Base-by-base conservation (phyloP, 164 flowering plant species). In the Akebia trifoliata region DNA sequence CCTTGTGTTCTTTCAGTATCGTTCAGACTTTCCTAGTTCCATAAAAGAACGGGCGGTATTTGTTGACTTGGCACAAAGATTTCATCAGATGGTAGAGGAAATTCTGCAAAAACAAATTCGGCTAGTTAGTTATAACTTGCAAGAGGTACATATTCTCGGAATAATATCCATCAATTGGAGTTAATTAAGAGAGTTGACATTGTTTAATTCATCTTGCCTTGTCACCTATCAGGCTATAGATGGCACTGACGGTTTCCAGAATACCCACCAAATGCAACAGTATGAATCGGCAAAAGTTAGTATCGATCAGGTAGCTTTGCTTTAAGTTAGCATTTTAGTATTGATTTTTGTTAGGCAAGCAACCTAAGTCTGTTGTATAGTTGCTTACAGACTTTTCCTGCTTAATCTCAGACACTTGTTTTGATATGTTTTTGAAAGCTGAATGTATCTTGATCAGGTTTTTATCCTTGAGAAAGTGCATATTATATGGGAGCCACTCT, bases 191-290 rank as follows among this genome's bases (percentile, higher is more conserved):
- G 35, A 35, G 45, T 35, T 46, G 46, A 0, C 29, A n/a, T n/a
- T n/a, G 20, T 39, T 39, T 30, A 15, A 8, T 57, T 59, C 15
- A 17, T 24, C 29, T 46, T 57, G 20, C 3, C 39, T 63, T 37
- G 0, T 57, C 40, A 56, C 58, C 32, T 59, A 8, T 56, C 70
- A 93, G 98, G 98, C 94, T 42, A 69, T 93, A 55, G 89, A 90
- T 83, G 85, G 92, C 43, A 95, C 99, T n/a, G 83, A 90, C 69
- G 97, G 99, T 36, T 93, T 93, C 69, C 96, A 93, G 74, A 86
- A 93, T 78, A 93, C 99, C 24, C 99, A 93, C 62, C 81, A 77
- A 61, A 76, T 67, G 70, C 82, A 85, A 40, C 80, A 80, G 45
- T 87, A 66, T 51, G 95, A 90, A 46, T 81, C 89, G 65, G 92